Percentiles rank a stretch among this genome's conserved stretches.
Evolutionary conservation across 331 rosid species (phyloP).

Genomic region (Malus hybrid): DNA sequence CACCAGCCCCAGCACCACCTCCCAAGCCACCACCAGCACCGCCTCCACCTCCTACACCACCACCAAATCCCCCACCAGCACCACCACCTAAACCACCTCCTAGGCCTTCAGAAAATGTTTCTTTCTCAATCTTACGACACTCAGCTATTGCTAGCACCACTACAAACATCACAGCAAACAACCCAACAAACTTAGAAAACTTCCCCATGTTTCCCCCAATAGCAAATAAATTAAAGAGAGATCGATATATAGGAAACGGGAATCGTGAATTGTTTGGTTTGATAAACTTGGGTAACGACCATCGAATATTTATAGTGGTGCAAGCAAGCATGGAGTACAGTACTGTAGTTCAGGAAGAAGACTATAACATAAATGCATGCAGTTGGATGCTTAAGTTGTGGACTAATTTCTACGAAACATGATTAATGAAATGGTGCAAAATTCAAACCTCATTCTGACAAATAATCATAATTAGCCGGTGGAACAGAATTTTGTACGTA

Average conservation of each 20-base stretch:
- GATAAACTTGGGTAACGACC: not conserved
- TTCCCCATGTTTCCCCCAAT: conserved; percentile 32
- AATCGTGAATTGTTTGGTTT: not conserved
- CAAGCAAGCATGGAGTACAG: not conserved
- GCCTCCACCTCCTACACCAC: conserved; percentile 4
- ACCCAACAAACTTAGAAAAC: not conserved
- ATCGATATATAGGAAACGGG: not conserved
- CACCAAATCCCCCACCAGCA: not conserved
- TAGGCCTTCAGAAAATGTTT: conserved; percentile 9
- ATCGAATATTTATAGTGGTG: conserved; percentile 32
- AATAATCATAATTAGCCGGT: conserved; percentile 23
- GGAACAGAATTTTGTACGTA: conserved; percentile 15
- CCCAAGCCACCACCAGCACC: conserved; percentile 14
- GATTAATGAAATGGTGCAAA: conserved; percentile 2
- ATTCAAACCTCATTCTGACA: conserved; percentile 29
- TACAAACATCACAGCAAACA: conserved; percentile 10
- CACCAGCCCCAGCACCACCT: not conserved
- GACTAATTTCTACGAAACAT: not conserved
- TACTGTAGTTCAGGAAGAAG: not conserved
- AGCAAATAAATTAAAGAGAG: not conserved
- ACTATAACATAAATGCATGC: conserved; percentile 16
- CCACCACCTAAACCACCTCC: not conserved
- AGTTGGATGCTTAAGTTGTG: conserved; percentile 13
- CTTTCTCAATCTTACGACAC: conserved; percentile 23
- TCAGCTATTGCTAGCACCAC: conserved; percentile 18